Base-by-base conservation (phyloP, 805 yeast species). In the Nematodospora valgi region DNA sequence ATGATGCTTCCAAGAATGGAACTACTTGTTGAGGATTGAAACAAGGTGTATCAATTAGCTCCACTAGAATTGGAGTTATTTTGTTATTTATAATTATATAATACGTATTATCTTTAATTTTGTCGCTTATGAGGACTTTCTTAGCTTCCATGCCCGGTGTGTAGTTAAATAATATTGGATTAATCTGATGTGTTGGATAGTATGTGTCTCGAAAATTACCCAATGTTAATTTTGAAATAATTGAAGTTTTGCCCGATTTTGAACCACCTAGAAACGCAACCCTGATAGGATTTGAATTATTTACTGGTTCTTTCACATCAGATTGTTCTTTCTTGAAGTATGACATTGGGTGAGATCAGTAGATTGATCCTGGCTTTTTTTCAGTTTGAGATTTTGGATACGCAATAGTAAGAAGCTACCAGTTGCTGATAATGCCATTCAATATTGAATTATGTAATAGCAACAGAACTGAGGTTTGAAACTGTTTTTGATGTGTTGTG, bases 41-140 rank as follows among this genome's bases (percentile, higher is more conserved):
- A 2, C 83, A 78, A 0, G 89, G 87, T 0, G 91, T 80, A 47
- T 85, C 94, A 1, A 84, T 75, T 21, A 84, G 60, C 50, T 85
- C 94, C 4, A 81, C 61, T 20, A 78, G 55, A 8, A 82, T 74
- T 1, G 88, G 86, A 0, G 82, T 62, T 5, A 20, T 13, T 5
- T 14, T 20, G 5, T 16, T 25, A 23, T 35, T 18, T 11, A 2
- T n/a, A 12, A 6, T 15, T 6, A n/a, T 4, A 4, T 13, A 12
- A 12, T 23, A 10, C 15, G 37, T 9, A 23, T 7, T 19, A 23
- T 27, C 37, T 10, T 21, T 16, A 3, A 20, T 10, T 14, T 35
- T 34, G 8, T 35, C 28, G 11, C 53, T 56, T 32, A 59, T 62
- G n/a, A 62, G 41, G 4, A 59, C 37, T 3, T 39, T 24, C 10